phyloP scores from a whole-genome alignment of 78 protist genomes.

The Acrasis kona region DNA sequence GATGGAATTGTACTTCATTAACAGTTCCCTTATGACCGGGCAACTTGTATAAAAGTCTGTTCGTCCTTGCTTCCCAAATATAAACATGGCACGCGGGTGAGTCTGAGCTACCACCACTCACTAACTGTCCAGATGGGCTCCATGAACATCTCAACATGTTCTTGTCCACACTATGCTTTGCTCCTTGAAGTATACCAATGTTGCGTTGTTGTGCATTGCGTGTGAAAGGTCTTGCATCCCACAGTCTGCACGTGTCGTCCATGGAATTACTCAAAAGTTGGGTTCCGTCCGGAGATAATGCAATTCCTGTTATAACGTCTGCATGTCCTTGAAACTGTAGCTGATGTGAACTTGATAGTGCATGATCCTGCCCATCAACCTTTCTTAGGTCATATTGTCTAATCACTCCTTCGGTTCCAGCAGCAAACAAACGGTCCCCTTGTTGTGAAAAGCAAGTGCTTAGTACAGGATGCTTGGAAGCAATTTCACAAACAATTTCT shows the following conservation, averaged over 20 bases:
- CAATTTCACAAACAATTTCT: background rate
- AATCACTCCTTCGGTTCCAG: slow-evolving; percentile 14
- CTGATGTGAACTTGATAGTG: no score
- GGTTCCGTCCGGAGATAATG: slow-evolving; percentile 17
- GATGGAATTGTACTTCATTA: slow-evolving; percentile 33
- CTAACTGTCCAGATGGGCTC: background rate
- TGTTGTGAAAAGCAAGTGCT: background rate
- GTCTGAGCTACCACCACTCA: background rate
- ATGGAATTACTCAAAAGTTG: slow-evolving; percentile 12
- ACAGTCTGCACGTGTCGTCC: slow-evolving; percentile 19
- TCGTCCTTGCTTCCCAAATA: background rate
- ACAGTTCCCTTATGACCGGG: slow-evolving; percentile 24
- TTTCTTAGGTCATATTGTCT: slow-evolving; percentile 12
- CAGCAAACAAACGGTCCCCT: slow-evolving; percentile 9
- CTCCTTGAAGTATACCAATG: background rate
- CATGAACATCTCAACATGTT: background rate
- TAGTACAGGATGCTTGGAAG: slow-evolving; percentile 7
- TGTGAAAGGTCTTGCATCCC: slow-evolving; percentile 16
- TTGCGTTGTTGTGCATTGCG: background rate
- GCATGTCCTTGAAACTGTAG: slow-evolving; percentile 7
- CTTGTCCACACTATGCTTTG: background rate
- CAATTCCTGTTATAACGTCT: slow-evolving; percentile 20
- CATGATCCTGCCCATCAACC: no score
- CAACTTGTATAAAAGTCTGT: slow-evolving; percentile 8
- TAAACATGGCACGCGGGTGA: background rate